Conservation (phyloP, 257 asterid species). For the Marsdenia floribunda region DNA sequence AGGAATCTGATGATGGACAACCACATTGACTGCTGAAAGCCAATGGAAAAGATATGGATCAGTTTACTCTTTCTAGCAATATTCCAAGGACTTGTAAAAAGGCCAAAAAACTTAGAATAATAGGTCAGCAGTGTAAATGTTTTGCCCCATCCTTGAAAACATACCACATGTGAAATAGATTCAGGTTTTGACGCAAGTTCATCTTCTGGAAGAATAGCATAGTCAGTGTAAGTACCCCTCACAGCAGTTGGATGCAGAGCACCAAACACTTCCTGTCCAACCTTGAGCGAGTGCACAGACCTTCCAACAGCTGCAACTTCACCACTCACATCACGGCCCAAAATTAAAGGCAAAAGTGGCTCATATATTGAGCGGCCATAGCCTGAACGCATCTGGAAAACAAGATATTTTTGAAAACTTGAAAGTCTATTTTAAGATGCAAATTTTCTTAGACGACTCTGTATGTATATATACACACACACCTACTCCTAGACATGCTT, state of each 20-base stretch:
- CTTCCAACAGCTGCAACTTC: constrained; percentile 83
- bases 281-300: constrained; percentile 55
- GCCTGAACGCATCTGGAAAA: constrained; percentile 80
- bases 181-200: constrained; percentile 74
- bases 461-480: no score
- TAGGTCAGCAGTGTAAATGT: background rate
- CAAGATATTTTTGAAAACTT: constrained; percentile 8
- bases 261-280: constrained; percentile 96
- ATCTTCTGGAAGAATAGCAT: constrained; percentile 81
- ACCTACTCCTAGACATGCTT: background rate
- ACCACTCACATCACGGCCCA: constrained; percentile 99
- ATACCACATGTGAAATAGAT: constrained; percentile 78
- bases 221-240: constrained; percentile 95
- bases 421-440: background rate
- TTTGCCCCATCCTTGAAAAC: constrained; percentile 19
- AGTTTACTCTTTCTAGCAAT: background rate
- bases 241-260: constrained; percentile 96
- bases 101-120: background rate
- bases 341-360: constrained; percentile 73
- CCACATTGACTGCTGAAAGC: background rate
- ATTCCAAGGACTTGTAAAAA: background rate
- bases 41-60: background rate
- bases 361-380: constrained; percentile 92
- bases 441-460: background rate
- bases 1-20: background rate